Base-by-base conservation (phyloP, 495 filamentous ascomycete species). In the Tricharina praecox region DNA sequence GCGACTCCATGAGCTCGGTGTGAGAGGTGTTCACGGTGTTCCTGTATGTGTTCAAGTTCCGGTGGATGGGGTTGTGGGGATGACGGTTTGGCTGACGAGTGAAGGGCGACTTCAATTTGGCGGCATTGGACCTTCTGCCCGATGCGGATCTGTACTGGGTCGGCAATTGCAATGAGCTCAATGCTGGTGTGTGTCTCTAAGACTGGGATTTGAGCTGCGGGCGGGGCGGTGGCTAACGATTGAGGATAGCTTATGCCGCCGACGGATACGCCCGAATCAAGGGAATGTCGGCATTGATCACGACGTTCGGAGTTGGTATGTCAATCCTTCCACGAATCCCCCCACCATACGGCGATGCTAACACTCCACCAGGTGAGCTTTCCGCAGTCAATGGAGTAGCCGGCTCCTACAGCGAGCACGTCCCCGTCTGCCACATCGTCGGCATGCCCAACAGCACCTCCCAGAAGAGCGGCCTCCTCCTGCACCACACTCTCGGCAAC, bases 401-500 rank as follows among this genome's bases (percentile, higher is more conserved):
- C 4, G 81, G 81, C 26, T 70, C 78, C 45, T 85, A 75, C 62
- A 73, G 78, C 2, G 84, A 93, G 63, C 73, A 74, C 50, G 76
- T 85, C 0, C 80, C 82, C 0, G 67, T 93, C 10, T 72, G 88
- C 18, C 85, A 93, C 58, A 82, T 93, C 44, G 82, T 92, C 25
- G 85, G 85, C 2, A 72, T 71, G 35, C 80, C 79, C 0, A 69
- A 70, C 4, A 80, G 70, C 24, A 58, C 67, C 35, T 70, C 73
- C 4, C 76, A 81, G 56, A 66, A 64, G 41, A 66, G 72, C 50
- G 73, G 74, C 15, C 58, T 77, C 60, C 67, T 92, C n/a, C 69
- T 96, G 10, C 88, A 96, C 61, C 88, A 96, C 64, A 93, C 87
- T 0, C 77, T 96, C 11, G 87, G 85, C 25, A 90, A 93, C 58